phyloP scores from a whole-genome alignment of 148 eudicot species.

The Fagopyrum homotropicum region DNA sequence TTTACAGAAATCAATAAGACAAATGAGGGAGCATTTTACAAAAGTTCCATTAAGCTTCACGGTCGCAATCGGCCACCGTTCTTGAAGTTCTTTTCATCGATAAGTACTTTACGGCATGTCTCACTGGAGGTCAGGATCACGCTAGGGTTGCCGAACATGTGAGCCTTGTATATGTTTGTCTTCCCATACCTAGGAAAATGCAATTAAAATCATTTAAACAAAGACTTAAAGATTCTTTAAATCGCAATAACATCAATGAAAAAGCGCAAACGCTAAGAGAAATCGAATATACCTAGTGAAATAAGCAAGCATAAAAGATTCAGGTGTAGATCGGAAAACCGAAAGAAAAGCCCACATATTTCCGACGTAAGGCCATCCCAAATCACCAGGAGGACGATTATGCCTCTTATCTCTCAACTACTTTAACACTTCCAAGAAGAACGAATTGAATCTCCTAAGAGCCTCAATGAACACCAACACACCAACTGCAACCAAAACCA shows the following conservation, averaged over 20 bases:
- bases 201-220: neutral
- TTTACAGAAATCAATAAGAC: too few species aligned
- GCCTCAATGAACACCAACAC: slow-evolving; percentile 23
- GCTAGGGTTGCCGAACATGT: slow-evolving; percentile 84
- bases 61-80: slow-evolving; percentile 83
- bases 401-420: slow-evolving; percentile 35
- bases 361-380: too few species aligned
- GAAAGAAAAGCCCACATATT: neutral
- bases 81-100: slow-evolving; percentile 75
- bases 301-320: slow-evolving; percentile 50
- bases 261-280: slow-evolving; percentile 10
- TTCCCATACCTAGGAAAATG: slow-evolving; percentile 46
- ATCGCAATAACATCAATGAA: too few species aligned
- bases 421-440: slow-evolving; percentile 41
- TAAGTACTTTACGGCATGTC: slow-evolving; percentile 52
- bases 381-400: slow-evolving; percentile 27
- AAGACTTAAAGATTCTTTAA: neutral
- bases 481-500: neutral
- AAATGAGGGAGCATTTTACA: too few species aligned
- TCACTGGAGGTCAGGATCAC: slow-evolving; percentile 62
- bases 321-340: slow-evolving; percentile 83
- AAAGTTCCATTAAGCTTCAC: slow-evolving; percentile 20
- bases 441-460: slow-evolving; percentile 34
- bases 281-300: slow-evolving; percentile 31
- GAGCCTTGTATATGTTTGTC: slow-evolving; percentile 61